Percentiles rank a stretch among this genome's conserved stretches.
Conservation (phyloP, 495 filamentous ascomycete genomes). For the Penicillium subrubescens region DNA sequence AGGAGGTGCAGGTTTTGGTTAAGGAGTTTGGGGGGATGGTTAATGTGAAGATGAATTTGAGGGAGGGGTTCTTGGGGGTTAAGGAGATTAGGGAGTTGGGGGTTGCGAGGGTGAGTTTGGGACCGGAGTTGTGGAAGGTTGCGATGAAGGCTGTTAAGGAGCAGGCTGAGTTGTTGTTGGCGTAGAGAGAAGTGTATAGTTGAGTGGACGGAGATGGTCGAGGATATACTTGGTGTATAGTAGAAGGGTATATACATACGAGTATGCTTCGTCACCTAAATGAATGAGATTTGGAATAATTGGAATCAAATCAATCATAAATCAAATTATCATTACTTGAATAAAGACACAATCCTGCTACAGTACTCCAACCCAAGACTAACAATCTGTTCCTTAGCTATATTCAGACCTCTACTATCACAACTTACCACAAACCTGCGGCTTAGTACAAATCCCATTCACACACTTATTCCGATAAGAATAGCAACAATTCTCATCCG, state of each 20-base stretch:
- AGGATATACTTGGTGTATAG: not conserved
- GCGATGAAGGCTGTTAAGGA: slow-evolving; percentile 35
- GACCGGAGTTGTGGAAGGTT: slow-evolving; percentile 31
- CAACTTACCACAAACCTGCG: not conserved
- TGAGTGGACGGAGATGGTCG: not conserved
- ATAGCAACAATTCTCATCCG: slow-evolving; percentile 31
- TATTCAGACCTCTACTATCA: not conserved
- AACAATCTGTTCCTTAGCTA: not conserved
- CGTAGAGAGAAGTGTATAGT: not conserved
- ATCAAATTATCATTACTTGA: not conserved
- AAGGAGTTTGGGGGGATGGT: slow-evolving; percentile 34
- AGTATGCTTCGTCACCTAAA: not conserved
- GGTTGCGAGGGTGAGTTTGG: slow-evolving; percentile 50
- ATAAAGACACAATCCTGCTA: not conserved
- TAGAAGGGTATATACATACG: not conserved
- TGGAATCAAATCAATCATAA: not conserved
- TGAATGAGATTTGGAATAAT: not conserved
- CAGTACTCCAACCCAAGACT: not conserved
- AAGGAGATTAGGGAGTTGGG: slow-evolving; percentile 42
- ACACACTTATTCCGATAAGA: slow-evolving; percentile 22
- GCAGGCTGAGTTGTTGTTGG: slow-evolving; percentile 26
- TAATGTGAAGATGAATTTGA: slow-evolving; percentile 42
- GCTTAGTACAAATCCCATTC: slow-evolving; percentile 21
- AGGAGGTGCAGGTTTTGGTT: slow-evolving; percentile 42
- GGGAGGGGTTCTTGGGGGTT: slow-evolving; percentile 30